A percentile compares a stretch with the other conserved stretches of the same genome.
These are phyloP conservation scores for Rhizopogon sp. DNA, from an alignment of 768 basidiomycete species.

Conservation along the genomic window DNA sequence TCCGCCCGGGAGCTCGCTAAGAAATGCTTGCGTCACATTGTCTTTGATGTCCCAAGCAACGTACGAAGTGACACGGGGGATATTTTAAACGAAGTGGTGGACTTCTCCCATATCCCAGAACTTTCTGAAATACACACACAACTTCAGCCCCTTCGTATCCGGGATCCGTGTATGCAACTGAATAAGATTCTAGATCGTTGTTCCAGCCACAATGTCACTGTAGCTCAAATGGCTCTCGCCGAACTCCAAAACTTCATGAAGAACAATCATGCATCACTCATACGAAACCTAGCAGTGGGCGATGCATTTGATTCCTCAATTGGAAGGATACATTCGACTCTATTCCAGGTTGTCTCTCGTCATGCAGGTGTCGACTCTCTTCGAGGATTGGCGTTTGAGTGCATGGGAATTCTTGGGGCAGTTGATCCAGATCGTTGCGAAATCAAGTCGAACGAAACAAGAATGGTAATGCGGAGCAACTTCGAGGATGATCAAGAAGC, in stretches of 20 bases:
- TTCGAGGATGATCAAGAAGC: conserved; percentile 78
- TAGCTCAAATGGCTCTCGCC: conserved; percentile 64
- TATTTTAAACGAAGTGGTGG: conserved; percentile 74
- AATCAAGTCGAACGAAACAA: conserved; percentile 48
- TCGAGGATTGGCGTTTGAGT: conserved; percentile 76
- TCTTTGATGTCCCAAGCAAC: conserved; percentile 48
- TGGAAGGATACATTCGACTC: conserved; percentile 57
- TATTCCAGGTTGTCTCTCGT: conserved; percentile 68
- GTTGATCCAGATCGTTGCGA: conserved; percentile 93
- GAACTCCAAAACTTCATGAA: conserved; percentile 72
- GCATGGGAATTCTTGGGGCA: conserved; percentile 88
- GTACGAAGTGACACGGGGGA: conserved; percentile 35
- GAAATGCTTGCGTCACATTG: conserved; percentile 62
- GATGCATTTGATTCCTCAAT: conserved; percentile 81
- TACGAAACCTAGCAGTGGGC: conserved; percentile 67
- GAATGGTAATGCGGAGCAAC: conserved; percentile 74
- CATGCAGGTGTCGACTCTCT: conserved; percentile 71
- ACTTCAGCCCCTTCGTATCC: conserved; percentile 43
- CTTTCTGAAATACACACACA: conserved; percentile 39
- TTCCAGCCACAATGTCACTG: conserved; percentile 73
- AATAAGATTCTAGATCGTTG: conserved; percentile 68
- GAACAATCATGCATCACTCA: conserved; percentile 42
- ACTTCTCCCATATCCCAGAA: conserved; percentile 68
- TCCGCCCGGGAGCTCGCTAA: conserved; percentile 49
- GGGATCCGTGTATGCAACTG: conserved; percentile 52